phyloP scores from a whole-genome alignment of 164 flowering plant species.

The Brasenia schreberi region DNA sequence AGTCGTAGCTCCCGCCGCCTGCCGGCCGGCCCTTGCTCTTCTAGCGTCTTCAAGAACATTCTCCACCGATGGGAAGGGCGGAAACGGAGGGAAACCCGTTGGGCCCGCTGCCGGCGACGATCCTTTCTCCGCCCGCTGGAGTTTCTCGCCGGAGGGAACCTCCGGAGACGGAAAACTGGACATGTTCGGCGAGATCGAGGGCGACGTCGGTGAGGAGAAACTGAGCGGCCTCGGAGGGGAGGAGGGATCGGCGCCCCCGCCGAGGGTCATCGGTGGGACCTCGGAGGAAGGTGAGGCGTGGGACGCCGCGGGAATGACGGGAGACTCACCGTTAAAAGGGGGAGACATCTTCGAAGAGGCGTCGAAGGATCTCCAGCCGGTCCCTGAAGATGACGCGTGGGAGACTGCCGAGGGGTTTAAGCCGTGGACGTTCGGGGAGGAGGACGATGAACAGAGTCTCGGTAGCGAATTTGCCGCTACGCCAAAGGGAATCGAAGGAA shows the following conservation, averaged over 20 bases:
- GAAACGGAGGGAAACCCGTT: neutral
- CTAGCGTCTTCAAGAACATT: neutral
- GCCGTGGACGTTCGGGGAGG: conserved; percentile 1
- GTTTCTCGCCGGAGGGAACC: neutral
- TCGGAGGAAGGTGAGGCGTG: neutral
- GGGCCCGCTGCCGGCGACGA: neutral
- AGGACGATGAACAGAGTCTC: neutral
- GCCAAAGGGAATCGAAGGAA: neutral
- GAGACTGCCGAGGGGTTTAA: conserved; percentile 1
- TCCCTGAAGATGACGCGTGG: neutral
- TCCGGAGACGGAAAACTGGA: neutral
- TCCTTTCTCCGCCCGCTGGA: neutral
- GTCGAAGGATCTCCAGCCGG: neutral
- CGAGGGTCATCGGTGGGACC: neutral
- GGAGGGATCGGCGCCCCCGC: neutral
- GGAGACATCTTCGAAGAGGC: conserved; percentile 1
- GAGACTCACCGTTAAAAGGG: neutral
- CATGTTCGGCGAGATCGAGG: neutral
- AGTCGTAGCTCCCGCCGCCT: neutral
- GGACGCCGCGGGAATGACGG: neutral
- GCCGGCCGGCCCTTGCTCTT: neutral
- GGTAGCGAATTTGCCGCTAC: neutral
- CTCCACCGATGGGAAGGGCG: neutral
- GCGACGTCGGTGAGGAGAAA: neutral
- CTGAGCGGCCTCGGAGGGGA: neutral